phyloP scores from a whole-genome alignment of 2,329 filamentous ascomycete species.

The Diaporthe destruens region DNA sequence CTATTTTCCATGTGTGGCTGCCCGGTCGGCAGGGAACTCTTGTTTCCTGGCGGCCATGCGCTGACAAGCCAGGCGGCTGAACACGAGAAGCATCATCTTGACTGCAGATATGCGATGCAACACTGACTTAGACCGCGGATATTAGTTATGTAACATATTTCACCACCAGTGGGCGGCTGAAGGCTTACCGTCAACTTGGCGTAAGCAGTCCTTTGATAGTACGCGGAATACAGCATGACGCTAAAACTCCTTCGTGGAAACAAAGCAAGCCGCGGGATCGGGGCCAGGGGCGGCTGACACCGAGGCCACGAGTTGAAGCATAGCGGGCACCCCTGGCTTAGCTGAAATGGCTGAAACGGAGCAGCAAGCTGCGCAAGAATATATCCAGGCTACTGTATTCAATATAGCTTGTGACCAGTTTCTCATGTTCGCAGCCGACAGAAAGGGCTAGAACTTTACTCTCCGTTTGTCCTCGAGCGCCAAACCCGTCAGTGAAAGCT shows the following conservation, averaged over 20 bases:
- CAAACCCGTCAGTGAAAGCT: too few species aligned
- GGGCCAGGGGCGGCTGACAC: neutral
- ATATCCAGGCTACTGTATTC: too few species aligned
- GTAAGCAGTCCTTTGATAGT: conserved; percentile 16
- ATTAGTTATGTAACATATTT: conserved; percentile 8
- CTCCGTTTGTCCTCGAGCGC: too few species aligned
- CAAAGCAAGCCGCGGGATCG: neutral
- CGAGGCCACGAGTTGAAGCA: neutral
- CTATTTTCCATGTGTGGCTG: neutral
- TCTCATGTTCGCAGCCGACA: neutral
- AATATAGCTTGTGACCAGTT: neutral
- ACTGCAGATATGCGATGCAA: neutral
- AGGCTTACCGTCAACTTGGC: neutral
- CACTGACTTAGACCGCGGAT: neutral
- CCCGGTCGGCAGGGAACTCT: neutral
- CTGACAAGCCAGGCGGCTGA: neutral
- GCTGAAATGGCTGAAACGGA: neutral
- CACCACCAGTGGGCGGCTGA: neutral
- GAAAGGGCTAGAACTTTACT: neutral
- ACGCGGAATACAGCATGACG: neutral
- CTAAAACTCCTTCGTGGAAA: conserved; percentile 4
- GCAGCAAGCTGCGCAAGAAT: neutral
- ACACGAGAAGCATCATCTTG: conserved; percentile 20
- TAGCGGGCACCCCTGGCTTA: neutral
- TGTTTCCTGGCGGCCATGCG: neutral